These are phyloP conservation scores for Cenchrus purpureus DNA, from an alignment of 176 grass and related monocot species.

Conservation along the genomic window DNA sequence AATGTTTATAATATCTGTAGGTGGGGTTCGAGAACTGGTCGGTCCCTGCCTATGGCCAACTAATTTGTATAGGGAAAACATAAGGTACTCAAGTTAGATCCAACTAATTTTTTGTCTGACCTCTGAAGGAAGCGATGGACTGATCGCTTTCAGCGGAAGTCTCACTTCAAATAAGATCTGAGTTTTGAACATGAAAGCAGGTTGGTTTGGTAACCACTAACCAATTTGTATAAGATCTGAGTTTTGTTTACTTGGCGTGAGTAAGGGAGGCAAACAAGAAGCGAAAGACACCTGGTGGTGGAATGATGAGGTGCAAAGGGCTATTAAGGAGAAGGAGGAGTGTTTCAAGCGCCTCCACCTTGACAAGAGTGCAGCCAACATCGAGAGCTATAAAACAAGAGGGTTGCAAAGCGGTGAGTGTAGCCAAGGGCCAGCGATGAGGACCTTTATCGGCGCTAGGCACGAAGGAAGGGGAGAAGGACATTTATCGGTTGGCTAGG, in stretches of 20 bases:
- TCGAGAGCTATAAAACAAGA: too few relatives aligned
- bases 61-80: conserved; percentile 31
- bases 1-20: conserved; percentile 38
- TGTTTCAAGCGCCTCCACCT: too few relatives aligned
- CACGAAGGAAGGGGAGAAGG: too few relatives aligned
- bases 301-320: too few relatives aligned
- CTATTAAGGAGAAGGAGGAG: too few relatives aligned
- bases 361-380: too few relatives aligned
- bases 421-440: too few relatives aligned
- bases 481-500: too few relatives aligned
- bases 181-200: conserved; percentile 17
- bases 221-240: conserved; percentile 33
- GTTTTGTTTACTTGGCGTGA: not conserved
- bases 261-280: too few relatives aligned
- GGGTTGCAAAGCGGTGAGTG: too few relatives aligned
- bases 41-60: conserved; percentile 10
- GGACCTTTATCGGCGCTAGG: too few relatives aligned
- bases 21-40: conserved; percentile 25
- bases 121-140: conserved; percentile 43
- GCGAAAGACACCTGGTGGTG: too few relatives aligned
- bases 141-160: conserved; percentile 36
- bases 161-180: conserved; percentile 27
- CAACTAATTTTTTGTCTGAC: conserved; percentile 20
- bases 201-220: conserved; percentile 25
- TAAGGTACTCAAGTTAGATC: conserved; percentile 34